Evolutionary conservation across 768 basidiomycete species (phyloP).

Genomic region (Lactifluus subvellereus): DNA sequence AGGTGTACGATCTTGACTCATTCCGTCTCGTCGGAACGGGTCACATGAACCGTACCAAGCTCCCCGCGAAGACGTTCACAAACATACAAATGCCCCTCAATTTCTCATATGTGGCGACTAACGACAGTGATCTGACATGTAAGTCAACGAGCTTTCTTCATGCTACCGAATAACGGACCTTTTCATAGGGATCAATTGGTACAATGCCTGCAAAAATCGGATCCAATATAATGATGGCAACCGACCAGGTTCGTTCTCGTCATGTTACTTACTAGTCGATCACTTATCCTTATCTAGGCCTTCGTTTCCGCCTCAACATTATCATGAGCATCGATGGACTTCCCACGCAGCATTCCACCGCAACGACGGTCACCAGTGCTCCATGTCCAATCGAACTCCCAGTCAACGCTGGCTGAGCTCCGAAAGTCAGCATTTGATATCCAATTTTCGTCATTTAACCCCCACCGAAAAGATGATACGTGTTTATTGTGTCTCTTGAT

Average conservation of each 20-base stretch:
- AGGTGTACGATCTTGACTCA: constrained; percentile 66
- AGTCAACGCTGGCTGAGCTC: constrained; percentile 21
- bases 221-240: constrained; percentile 42
- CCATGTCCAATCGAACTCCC: constrained; percentile 33
- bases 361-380: constrained; percentile 31
- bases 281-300: constrained; percentile 12
- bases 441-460: background rate
- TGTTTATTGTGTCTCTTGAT: background rate
- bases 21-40: constrained; percentile 62
- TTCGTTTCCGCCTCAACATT: constrained; percentile 35
- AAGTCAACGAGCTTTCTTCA: constrained; percentile 26
- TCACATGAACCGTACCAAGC: constrained; percentile 47
- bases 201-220: constrained; percentile 67
- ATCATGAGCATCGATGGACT: constrained; percentile 36
- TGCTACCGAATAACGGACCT: constrained; percentile 14
- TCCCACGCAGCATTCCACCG: constrained; percentile 28
- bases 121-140: constrained; percentile 84
- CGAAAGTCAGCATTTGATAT: background rate
- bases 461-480: background rate
- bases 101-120: constrained; percentile 76
- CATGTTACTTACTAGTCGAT: background rate
- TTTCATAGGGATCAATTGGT: constrained; percentile 61
- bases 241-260: constrained; percentile 49
- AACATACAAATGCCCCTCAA: constrained; percentile 68
- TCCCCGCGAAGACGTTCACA: constrained; percentile 65